phyloP scores from a whole-genome alignment of 2,329 filamentous ascomycete species.

The Pseudogymnoascus sp. region DNA sequence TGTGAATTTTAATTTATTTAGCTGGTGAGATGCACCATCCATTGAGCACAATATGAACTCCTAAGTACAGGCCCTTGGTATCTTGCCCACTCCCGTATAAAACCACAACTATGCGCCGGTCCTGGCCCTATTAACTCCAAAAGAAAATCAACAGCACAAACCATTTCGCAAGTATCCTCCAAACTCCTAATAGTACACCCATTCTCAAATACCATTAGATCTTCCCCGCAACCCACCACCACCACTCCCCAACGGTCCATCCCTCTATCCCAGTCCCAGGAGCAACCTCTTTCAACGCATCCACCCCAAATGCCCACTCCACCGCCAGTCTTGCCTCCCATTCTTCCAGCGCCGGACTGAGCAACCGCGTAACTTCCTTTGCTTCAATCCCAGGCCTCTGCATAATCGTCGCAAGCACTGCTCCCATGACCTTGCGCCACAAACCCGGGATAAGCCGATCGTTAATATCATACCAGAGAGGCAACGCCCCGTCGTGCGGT shows the following conservation, averaged over 20 bases:
- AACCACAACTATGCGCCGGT: neutral
- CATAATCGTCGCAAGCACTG: slow-evolving; percentile 53
- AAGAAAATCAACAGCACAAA: neutral
- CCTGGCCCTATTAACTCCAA: neutral
- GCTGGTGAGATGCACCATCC: neutral
- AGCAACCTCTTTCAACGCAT: slow-evolving; percentile 38
- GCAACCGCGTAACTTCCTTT: slow-evolving; percentile 42
- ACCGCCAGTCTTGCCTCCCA: slow-evolving; percentile 54
- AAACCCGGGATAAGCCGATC: slow-evolving; percentile 47
- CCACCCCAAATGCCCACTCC: slow-evolving; percentile 43
- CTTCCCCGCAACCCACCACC: slow-evolving; percentile 50
- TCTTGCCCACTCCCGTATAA: neutral
- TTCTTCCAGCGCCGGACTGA: slow-evolving; percentile 50
- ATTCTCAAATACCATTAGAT: neutral
- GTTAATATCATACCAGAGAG: slow-evolving; percentile 66
- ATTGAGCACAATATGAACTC: neutral
- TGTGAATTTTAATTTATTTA: neutral
- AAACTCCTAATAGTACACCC: neutral
- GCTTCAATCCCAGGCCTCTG: slow-evolving; percentile 50
- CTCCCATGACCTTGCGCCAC: slow-evolving; percentile 56
- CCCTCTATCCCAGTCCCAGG: slow-evolving; percentile 27
- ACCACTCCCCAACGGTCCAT: slow-evolving; percentile 51
- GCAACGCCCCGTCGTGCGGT: slow-evolving; percentile 41
- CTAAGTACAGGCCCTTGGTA: neutral
- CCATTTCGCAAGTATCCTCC: neutral